phyloP scores from a whole-genome alignment of 2,329 filamentous ascomycete genomes.

The Metarhizium guizhouense region DNA sequence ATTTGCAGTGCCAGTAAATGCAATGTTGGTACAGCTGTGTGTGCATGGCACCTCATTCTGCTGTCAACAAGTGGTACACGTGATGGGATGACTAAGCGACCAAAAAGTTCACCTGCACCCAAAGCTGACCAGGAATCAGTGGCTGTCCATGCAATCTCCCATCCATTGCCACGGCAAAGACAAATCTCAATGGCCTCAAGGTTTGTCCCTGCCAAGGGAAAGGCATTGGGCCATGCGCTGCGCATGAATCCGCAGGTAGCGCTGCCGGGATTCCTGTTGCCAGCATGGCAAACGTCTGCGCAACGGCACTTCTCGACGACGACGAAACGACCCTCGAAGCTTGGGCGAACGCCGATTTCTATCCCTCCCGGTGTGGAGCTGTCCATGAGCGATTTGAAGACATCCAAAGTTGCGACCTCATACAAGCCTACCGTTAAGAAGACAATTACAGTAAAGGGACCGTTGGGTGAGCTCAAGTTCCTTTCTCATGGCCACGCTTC shows the following conservation, averaged over 20 bases:
- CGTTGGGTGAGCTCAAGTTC: slow-evolving; percentile 50
- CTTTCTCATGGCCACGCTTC: background rate
- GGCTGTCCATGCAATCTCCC: background rate
- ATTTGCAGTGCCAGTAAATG: background rate
- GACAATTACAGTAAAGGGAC: slow-evolving; percentile 69
- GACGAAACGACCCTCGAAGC: slow-evolving; percentile 61
- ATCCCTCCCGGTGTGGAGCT: slow-evolving; percentile 80
- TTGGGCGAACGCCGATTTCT: slow-evolving; percentile 72
- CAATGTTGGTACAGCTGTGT: background rate
- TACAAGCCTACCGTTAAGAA: slow-evolving; percentile 54
- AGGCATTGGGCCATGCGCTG: slow-evolving; percentile 49
- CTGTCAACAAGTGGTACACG: background rate
- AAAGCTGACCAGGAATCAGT: background rate
- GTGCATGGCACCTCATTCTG: background rate
- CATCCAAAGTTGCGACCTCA: slow-evolving; percentile 45
- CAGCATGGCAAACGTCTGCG: slow-evolving; percentile 48
- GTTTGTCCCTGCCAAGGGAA: slow-evolving; percentile 55
- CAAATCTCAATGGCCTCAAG: slow-evolving; percentile 36
- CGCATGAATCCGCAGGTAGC: slow-evolving; percentile 37
- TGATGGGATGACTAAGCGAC: slow-evolving; percentile 11
- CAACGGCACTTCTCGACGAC: slow-evolving; percentile 61
- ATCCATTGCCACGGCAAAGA: slow-evolving; percentile 6
- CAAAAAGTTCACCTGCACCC: slow-evolving; percentile 6
- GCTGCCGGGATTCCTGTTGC: slow-evolving; percentile 66
- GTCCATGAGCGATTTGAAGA: slow-evolving; percentile 52